These are phyloP conservation scores for Calonectria fujianensis DNA, from an alignment of 2,329 filamentous ascomycete species.

Conservation along the genomic window DNA sequence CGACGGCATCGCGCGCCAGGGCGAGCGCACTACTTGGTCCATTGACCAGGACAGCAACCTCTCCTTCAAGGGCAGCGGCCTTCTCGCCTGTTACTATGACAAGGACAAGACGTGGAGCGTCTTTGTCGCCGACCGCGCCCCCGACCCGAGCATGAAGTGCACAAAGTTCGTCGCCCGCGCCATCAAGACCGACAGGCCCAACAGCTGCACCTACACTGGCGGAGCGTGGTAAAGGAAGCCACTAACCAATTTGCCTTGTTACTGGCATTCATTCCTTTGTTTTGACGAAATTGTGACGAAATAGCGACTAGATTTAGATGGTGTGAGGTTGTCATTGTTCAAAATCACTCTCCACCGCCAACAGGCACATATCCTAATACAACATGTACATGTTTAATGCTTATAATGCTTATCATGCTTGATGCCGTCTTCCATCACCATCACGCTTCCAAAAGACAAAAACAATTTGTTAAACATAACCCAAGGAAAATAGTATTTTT, in stretches of 20 bases:
- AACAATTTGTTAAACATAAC: constrained; percentile 10
- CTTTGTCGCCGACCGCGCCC: constrained; percentile 56
- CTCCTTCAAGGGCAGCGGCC: constrained; percentile 64
- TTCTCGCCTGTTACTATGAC: constrained; percentile 72
- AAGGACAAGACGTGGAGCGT: constrained; percentile 61
- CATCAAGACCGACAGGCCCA: constrained; percentile 54
- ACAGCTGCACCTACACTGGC: constrained; percentile 62
- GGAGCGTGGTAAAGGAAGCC: neutral
- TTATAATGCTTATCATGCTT: neutral
- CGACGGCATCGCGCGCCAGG: constrained; percentile 59
- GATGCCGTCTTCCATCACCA: too few species aligned
- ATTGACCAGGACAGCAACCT: constrained; percentile 67
- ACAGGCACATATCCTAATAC: neutral
- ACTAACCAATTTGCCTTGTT: neutral
- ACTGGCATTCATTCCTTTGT: neutral
- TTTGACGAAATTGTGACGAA: neutral
- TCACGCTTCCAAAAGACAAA: neutral
- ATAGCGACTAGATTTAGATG: neutral
- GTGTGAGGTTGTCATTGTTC: neutral
- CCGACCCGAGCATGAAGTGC: constrained; percentile 63
- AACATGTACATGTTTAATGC: neutral
- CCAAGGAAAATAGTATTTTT: constrained; percentile 46
- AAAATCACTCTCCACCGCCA: neutral
- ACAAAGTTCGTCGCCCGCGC: constrained; percentile 59
- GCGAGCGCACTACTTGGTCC: constrained; percentile 68